Conservation (phyloP, 805 yeast species). For the Cyberlindnera nakhonratchasimensis region DNA sequence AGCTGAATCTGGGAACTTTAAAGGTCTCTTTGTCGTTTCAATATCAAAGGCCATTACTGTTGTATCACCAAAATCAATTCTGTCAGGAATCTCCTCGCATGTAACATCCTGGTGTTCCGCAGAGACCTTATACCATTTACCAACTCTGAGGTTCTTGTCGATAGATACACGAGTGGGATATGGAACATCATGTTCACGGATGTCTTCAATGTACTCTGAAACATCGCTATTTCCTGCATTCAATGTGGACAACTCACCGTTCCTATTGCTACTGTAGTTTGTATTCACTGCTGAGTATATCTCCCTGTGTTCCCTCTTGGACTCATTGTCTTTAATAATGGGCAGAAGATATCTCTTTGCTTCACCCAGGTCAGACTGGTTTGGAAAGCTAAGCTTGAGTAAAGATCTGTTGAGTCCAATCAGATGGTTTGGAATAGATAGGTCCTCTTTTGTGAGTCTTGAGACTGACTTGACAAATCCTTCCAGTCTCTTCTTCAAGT, state of each 20-base stretch:
- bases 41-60: slow-evolving; percentile 96
- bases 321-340: slow-evolving; percentile 62
- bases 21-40: slow-evolving; percentile 94
- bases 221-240: slow-evolving; percentile 42
- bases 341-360: slow-evolving; percentile 73
- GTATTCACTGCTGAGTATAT: slow-evolving; percentile 55
- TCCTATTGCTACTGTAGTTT: slow-evolving; percentile 28
- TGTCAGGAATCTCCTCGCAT: slow-evolving; percentile 60
- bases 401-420: slow-evolving; percentile 67
- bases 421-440: slow-evolving; percentile 80
- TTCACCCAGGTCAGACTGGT: slow-evolving; percentile 65
- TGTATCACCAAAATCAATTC: slow-evolving; percentile 95
- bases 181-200: slow-evolving; percentile 94
- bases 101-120: slow-evolving; percentile 54
- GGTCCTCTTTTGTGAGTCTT: slow-evolving; percentile 70
- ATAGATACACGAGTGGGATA: slow-evolving; percentile 96
- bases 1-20: slow-evolving; percentile 90
- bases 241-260: slow-evolving; percentile 18
- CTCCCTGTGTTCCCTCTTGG: slow-evolving; percentile 58
- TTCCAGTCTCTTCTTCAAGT: slow-evolving; percentile 65
- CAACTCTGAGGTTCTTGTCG: slow-evolving; percentile 81
- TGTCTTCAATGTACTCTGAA: slow-evolving; percentile 65
- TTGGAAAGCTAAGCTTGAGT: slow-evolving; percentile 68
- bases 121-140: slow-evolving; percentile 90
- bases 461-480: slow-evolving; percentile 51